Conservation (phyloP, 2,329 filamentous ascomycete species). For the Verticillium tricorpus region DNA sequence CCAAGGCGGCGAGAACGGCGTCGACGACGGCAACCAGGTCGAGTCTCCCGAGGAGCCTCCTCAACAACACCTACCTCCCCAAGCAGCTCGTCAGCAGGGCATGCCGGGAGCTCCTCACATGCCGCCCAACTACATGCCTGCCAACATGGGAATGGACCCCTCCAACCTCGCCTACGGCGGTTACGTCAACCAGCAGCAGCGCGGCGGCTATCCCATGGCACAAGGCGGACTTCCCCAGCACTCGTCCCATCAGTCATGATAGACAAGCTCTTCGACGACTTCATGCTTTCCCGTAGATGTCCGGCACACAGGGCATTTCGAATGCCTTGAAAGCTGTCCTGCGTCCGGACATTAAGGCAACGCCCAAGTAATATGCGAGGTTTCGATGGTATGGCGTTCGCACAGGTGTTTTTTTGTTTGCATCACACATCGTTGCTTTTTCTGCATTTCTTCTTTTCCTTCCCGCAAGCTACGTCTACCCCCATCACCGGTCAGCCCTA, state of each 20-base stretch:
- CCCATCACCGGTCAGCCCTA: background rate
- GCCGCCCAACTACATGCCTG: constrained; percentile 55
- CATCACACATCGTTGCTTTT: constrained; percentile 2
- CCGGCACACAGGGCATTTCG: constrained; percentile 50
- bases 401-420: constrained; percentile 4
- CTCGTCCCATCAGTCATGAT: constrained; percentile 73
- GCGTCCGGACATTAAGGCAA: constrained; percentile 2
- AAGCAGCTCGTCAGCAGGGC: constrained; percentile 51
- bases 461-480: background rate
- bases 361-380: constrained; percentile 14
- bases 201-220: constrained; percentile 72
- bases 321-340: constrained; percentile 19
- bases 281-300: constrained; percentile 45
- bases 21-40: constrained; percentile 70
- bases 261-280: constrained; percentile 11
- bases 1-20: constrained; percentile 74
- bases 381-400: constrained; percentile 36
- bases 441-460: background rate
- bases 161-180: constrained; percentile 79
- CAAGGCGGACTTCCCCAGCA: constrained; percentile 77
- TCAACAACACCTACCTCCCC: constrained; percentile 69
- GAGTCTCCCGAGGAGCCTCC: constrained; percentile 89
- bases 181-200: constrained; percentile 73
- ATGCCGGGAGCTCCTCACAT: constrained; percentile 63
- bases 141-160: constrained; percentile 64